phyloP scores from a whole-genome alignment of 106 monocot genomes.

The Triglochin maritima region DNA sequence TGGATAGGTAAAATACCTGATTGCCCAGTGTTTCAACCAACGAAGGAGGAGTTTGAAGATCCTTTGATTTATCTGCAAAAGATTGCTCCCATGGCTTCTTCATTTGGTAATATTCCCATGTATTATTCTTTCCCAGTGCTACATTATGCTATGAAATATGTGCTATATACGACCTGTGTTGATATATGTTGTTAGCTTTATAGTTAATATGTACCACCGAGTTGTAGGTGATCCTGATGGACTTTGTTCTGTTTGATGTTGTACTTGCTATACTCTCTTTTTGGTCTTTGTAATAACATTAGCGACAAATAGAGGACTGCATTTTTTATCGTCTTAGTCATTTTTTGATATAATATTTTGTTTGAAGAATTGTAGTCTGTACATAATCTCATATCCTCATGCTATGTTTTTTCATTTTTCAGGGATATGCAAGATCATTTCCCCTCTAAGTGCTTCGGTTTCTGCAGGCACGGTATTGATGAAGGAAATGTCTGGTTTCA shows the following conservation, averaged over 20 bases:
- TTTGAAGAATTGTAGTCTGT: too few species aligned
- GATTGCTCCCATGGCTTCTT: slow-evolving; percentile 64
- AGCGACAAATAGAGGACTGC: too few species aligned
- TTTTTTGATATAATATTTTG: too few species aligned
- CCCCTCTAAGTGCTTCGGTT: slow-evolving; percentile 72
- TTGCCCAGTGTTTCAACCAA: slow-evolving; percentile 71
- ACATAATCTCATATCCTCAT: background rate
- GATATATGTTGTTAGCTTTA: too few species aligned
- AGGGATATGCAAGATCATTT: slow-evolving; percentile 93
- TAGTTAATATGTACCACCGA: too few species aligned
- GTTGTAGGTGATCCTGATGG: too few species aligned
- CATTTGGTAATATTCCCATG: slow-evolving; percentile 47
- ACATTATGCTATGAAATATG: too few species aligned
- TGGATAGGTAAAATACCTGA: slow-evolving; percentile 87
- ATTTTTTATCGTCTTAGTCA: too few species aligned
- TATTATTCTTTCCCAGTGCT: background rate
- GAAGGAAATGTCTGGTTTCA: slow-evolving; percentile 88
- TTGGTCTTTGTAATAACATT: too few species aligned
- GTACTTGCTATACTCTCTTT: too few species aligned
- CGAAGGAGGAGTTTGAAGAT: slow-evolving; percentile 86
- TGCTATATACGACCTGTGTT: too few species aligned
- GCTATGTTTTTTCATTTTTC: slow-evolving; percentile 1
- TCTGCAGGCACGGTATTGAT: slow-evolving; percentile 89
- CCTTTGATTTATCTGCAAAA: slow-evolving; percentile 66
- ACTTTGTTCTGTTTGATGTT: too few species aligned